phyloP scores from a whole-genome alignment of 83 land plant species.

The Larix sibirica region DNA sequence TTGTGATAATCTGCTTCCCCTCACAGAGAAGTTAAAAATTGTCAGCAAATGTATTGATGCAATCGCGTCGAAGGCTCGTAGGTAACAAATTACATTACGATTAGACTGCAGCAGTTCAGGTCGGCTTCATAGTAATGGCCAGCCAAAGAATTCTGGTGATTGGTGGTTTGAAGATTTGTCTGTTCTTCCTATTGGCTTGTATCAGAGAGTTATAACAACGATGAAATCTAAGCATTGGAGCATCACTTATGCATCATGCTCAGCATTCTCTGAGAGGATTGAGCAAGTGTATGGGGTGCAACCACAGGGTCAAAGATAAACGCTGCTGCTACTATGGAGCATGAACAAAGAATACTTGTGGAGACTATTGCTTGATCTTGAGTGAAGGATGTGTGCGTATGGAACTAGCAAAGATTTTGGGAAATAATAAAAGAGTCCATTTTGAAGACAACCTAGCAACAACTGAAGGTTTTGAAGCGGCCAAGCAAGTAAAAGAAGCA shows the following conservation, averaged over 20 bases:
- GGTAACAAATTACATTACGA: slow-evolving; percentile 41
- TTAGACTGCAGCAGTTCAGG: slow-evolving; percentile 26
- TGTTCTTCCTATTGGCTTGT: slow-evolving; percentile 41
- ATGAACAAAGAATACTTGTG: slow-evolving; percentile 38
- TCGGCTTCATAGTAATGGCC: slow-evolving; percentile 9
- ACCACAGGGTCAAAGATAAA: slow-evolving; percentile 17
- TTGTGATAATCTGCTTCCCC: slow-evolving; percentile 37
- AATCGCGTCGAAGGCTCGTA: slow-evolving; percentile 57
- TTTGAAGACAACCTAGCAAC: slow-evolving; percentile 63
- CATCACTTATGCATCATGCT: slow-evolving; percentile 63
- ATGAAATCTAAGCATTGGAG: slow-evolving; percentile 42
- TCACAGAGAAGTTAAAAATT: slow-evolving; percentile 58
- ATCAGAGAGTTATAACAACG: slow-evolving; percentile 45
- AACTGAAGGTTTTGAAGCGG: slow-evolving; percentile 40
- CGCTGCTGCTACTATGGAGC: slow-evolving; percentile 21
- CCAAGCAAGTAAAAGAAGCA: slow-evolving; percentile 57
- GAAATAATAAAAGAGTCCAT: slow-evolving; percentile 45
- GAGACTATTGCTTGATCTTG: too few relatives aligned
- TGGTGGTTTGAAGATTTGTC: slow-evolving; percentile 86
- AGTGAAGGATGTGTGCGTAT: slow-evolving; percentile 66
- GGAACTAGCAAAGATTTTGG: slow-evolving; percentile 49
- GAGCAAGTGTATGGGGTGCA: slow-evolving; percentile 24
- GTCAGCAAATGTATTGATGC: slow-evolving; percentile 56
- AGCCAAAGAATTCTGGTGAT: slow-evolving; percentile 21
- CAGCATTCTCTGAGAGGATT: slow-evolving; percentile 52